Evolutionary conservation across 306 rosid genomes (phyloP), one percentile per base, ranked within the genome.

Genomic region (Spatholobus suberectus): DNA sequence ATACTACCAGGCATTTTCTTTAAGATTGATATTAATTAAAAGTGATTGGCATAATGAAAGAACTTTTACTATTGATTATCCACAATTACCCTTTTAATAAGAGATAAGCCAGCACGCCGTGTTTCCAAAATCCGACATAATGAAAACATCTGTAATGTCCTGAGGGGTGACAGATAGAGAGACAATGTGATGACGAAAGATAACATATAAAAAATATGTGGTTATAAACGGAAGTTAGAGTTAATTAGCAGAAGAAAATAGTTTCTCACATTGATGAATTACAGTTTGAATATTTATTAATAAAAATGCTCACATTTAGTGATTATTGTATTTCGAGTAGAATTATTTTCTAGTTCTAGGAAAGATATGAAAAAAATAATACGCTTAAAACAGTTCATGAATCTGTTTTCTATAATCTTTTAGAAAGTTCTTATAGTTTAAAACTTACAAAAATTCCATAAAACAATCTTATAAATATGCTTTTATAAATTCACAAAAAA

Each of bases 51-150:
- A 55, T 66, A 67, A 78, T 37, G 32, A 47, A 27, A 26, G 1
- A 35, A 35, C 9, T 71, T 71, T 71, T 9, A 71, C n/a, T 47
- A 10, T 26, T 71, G 10, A 26, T 71, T 71, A 71, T 17, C 41
- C 41, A 47, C n/a, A 71, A 5, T 51, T 34, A 51, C 29, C 17
- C 27, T 46, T 46, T 24, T 44, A 72, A 47, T 17, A 29, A n/a
- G 18, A 72, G n/a, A 72, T 49, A 9, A 27, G 77, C 1, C 18
- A 73, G 77, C 77, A 79, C 75, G 83, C 34, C 12, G 44, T 37
- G 76, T 69, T 69, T 38, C 44, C 55, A 41, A 18, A 26, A 27
- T 15, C 72, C 70, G 61, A 54, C 70, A 69, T 54, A 32, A 32
- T 52, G 34, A 51, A 57, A 51, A 73, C 59, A 9, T n/a, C 3